Evolutionary conservation across 345 rosid species (phyloP), one percentile per base, ranked within the genome.

Genomic region (Eucalyptus sp.): DNA sequence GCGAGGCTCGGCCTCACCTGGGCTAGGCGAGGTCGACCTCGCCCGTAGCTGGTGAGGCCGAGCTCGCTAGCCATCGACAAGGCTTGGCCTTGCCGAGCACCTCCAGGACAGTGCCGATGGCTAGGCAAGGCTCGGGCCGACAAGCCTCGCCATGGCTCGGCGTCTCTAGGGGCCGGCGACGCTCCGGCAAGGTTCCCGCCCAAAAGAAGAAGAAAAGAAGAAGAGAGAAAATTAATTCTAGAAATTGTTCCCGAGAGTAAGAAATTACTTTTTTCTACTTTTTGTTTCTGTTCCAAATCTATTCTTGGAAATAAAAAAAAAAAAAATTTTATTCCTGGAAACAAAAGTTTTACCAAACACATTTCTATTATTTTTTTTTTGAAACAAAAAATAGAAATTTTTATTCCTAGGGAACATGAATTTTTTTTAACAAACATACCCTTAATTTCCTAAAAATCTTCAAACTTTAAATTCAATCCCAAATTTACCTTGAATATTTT

Each of bases 241-340:
- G 4, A 52, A 52, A 52, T 52, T 18, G 24, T 52, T 51, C 0
- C 0, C 2, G 0, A 3, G 17, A 51, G 16, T 0, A 50, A 50
- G 1, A 50, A 15, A 6, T 1, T 52, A 17, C 0, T 17, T 52
- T 51, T 51, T 52, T 3, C 4, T 4, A 52, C 2, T 18, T 52
- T 0, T 52, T 52, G 0, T 52, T 52, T 52, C 0, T 3, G 1
- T 52, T 52, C 0, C 0, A 52, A 18, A 52, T 52, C 0, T 52
- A 52, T 52, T 51, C 1, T 0, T 1, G 0, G 1, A 1, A 51
- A 51, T 51, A 51, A 52, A 44, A 44, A 43, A 43, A 44, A 52
- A 52, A 0, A 0, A 3, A 7, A 18, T 52, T 52, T 52, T 52
- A 52, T 7, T 52, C 4, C 0, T 0, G 0, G 0, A 0, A 17